Evolutionary conservation across 208 protist genomes (phyloP).

Genomic region (Trypanosoma conorhini): DNA sequence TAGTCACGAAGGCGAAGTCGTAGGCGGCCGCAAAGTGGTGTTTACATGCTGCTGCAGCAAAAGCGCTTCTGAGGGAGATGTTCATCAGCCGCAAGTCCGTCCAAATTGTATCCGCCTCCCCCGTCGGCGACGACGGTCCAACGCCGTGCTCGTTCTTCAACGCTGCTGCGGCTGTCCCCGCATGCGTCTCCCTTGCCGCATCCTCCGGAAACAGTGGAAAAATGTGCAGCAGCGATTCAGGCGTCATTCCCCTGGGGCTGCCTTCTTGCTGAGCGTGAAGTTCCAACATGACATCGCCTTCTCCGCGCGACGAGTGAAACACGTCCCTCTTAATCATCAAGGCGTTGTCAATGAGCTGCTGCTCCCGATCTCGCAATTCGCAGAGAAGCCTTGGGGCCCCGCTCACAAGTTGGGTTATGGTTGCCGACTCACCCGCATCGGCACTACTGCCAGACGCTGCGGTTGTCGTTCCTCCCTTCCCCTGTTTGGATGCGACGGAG

Average conservation of each 20-base stretch:
- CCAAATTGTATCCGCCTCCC: not conserved
- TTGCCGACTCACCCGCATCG: not conserved
- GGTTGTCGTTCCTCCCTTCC: not conserved
- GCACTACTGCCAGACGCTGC: not conserved
- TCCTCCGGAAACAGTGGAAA: not conserved
- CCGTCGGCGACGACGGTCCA: not conserved
- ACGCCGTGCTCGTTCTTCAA: not conserved
- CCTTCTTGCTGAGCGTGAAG: not conserved
- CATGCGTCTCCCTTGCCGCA: not conserved
- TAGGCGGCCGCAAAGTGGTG: constrained; percentile 44
- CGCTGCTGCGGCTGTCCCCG: not conserved
- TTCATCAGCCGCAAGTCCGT: constrained; percentile 46
- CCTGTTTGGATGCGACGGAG: not conserved
- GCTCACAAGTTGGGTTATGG: not conserved
- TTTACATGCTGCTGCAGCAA: constrained; percentile 30
- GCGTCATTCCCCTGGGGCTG: not conserved
- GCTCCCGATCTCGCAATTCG: not conserved
- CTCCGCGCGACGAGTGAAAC: not conserved
- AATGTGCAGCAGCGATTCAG: not conserved
- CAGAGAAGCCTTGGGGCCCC: not conserved
- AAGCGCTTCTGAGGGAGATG: constrained; percentile 32
- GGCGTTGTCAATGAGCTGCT: constrained; percentile 2
- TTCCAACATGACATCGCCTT: constrained; percentile 5
- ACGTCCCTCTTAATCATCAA: not conserved
- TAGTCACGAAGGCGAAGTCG: constrained; percentile 57